These are phyloP conservation scores for Tetrapyrgos nigripes DNA, from an alignment of 1,284 basidiomycete species.

Conservation along the genomic window DNA sequence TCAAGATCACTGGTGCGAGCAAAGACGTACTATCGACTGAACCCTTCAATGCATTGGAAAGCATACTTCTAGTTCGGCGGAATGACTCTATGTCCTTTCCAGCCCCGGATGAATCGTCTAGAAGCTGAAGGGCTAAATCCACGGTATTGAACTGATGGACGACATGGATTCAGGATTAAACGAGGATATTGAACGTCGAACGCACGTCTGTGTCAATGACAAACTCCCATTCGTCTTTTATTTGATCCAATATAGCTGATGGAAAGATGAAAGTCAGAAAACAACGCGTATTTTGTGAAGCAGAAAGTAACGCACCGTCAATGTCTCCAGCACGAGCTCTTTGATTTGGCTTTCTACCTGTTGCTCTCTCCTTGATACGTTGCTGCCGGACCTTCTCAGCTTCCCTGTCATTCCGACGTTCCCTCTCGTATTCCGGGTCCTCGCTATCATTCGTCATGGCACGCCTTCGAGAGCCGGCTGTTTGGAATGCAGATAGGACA, in stretches of 20 bases:
- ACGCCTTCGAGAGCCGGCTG: slow-evolving; percentile 62
- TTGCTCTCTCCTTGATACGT: slow-evolving; percentile 68
- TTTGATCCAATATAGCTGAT: slow-evolving; percentile 82
- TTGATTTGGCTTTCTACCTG: slow-evolving; percentile 58
- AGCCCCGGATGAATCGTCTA: slow-evolving; percentile 69
- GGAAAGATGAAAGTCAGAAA: neutral
- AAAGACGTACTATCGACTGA: slow-evolving; percentile 80
- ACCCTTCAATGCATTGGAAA: slow-evolving; percentile 81
- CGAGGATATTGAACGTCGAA: slow-evolving; percentile 12
- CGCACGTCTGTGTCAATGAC: slow-evolving; percentile 85
- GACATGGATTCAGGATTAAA: slow-evolving; percentile 16
- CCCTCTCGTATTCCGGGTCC: slow-evolving; percentile 55
- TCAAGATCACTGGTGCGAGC: slow-evolving; percentile 13
- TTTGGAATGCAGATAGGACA: slow-evolving; percentile 71
- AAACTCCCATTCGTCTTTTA: slow-evolving; percentile 90
- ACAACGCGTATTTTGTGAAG: slow-evolving; percentile 11
- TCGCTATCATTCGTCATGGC: slow-evolving; percentile 59
- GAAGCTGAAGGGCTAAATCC: slow-evolving; percentile 85
- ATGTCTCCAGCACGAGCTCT: slow-evolving; percentile 73
- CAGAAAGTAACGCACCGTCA: slow-evolving; percentile 61
- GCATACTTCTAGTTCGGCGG: slow-evolving; percentile 72
- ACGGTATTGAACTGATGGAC: slow-evolving; percentile 90
- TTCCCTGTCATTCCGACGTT: slow-evolving; percentile 63
- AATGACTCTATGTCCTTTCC: slow-evolving; percentile 82
- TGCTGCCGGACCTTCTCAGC: slow-evolving; percentile 66